Base-by-base conservation (phyloP, 441 rosid genomes). In the Heliophila coronopifolia region DNA sequence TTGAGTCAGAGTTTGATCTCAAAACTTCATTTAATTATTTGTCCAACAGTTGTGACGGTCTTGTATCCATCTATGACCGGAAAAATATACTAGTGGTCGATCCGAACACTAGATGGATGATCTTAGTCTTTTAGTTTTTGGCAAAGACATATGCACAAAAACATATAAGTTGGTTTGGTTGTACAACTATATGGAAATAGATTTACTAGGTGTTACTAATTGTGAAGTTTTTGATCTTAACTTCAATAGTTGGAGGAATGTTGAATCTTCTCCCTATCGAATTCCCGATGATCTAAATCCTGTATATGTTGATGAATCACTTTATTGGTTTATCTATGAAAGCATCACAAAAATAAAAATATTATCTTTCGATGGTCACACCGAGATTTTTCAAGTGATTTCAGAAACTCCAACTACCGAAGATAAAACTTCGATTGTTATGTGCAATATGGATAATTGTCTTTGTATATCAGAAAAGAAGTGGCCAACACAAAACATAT, bases 141-240 rank as follows among this genome's bases (percentile, higher is more conserved):
- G 41, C 0, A 49, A 49, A 49, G 54, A 49, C 22, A 49, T 3
- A 49, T 3, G 14, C 31, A 49, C 41, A 22, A n/a, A n/a, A 8
- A 32, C 6, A 14, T 49, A 33, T 31, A 49, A 49, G 31, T 33
- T 49, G 41, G 41, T 49, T 2, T 49, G 54, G 41, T 49, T 49
- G 18, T 49, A 22, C 22, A 49, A 49, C 14, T 22, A 19, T 2
- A 13, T 2, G 3, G 31, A 33, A 22, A 0, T 9, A 33, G 12
- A 1, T 12, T 31, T 33, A 24, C 11, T 28, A 17, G 28, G 12
- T 48, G 27, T 13, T 8, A 49, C 41, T 33, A 33, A 19, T 33
- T 49, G 54, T 49, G 54, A 49, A 33, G 13, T 49, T 5, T 49
- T 49, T 8, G 31, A 22, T 13, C 33, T 49, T 5, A 34, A 49